These are phyloP conservation scores for Penicillium brasilianum DNA, from an alignment of 2,329 filamentous ascomycete genomes.

Conservation along the genomic window DNA sequence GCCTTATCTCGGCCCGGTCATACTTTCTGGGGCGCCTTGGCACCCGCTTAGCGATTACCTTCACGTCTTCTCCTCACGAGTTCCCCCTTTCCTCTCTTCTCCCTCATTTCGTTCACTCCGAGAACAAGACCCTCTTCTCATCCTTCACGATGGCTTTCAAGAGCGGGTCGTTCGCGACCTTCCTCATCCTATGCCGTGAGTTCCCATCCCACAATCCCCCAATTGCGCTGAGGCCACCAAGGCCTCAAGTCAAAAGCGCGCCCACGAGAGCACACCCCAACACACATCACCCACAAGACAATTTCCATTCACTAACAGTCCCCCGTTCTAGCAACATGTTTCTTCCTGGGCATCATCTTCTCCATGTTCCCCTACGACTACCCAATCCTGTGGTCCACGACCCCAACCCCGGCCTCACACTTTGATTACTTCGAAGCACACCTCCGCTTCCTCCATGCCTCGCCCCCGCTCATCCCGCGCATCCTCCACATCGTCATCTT, in stretches of 20 bases:
- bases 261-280: background rate
- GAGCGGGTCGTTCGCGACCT: constrained; percentile 82
- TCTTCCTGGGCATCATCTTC: constrained; percentile 98
- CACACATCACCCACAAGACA: background rate
- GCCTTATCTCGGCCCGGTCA: constrained; percentile 17
- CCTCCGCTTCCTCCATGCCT: constrained; percentile 87
- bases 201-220: background rate
- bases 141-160: constrained; percentile 42
- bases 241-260: background rate
- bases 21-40: constrained; percentile 19
- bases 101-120: constrained; percentile 4
- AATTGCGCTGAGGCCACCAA: background rate
- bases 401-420: constrained; percentile 60
- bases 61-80: background rate
- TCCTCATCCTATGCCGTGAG: constrained; percentile 94
- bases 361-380: constrained; percentile 88
- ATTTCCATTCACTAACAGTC: constrained; percentile 12
- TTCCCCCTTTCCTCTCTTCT: constrained; percentile 12
- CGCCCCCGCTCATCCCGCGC: constrained; percentile 87
- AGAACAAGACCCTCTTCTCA: constrained; percentile 3
- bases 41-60: constrained; percentile 28
- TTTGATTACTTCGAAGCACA: constrained; percentile 87
- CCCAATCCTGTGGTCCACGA: constrained; percentile 53
- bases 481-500: constrained; percentile 93
- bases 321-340: constrained; percentile 73